These are phyloP conservation scores for Aegilops speltoides DNA, from an alignment of 176 grass and related monocot species.

Conservation along the genomic window DNA sequence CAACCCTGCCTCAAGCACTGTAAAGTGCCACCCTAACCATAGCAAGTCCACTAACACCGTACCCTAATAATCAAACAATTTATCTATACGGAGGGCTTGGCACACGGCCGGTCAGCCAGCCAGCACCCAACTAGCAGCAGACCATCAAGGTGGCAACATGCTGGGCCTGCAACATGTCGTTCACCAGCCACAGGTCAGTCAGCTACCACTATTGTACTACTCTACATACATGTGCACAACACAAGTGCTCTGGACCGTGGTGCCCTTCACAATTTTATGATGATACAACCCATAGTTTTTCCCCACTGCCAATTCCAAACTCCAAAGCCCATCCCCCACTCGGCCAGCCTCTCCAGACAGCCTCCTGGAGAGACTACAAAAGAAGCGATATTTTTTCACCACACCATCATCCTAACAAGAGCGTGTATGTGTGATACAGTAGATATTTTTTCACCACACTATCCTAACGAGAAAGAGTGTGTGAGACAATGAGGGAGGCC, in stretches of 20 bases:
- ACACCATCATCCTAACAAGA: conserved; percentile 17
- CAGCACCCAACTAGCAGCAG: neutral
- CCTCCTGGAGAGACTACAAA: conserved; percentile 57
- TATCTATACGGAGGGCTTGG: too few species aligned
- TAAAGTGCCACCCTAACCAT: neutral
- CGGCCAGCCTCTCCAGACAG: conserved; percentile 35
- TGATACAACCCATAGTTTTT: neutral
- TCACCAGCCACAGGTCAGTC: neutral
- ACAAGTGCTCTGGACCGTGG: neutral
- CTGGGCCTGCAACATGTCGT: neutral
- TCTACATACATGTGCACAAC: neutral
- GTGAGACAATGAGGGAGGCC: too few species aligned
- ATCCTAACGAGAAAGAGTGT: too few species aligned
- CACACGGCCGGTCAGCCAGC: neutral
- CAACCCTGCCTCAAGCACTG: neutral
- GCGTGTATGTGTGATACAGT: too few species aligned
- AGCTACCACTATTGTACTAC: neutral
- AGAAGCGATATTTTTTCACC: conserved; percentile 34
- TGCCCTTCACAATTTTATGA: conserved; percentile 3
- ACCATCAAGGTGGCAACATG: neutral
- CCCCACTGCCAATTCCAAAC: conserved; percentile 28
- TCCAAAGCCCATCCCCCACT: conserved; percentile 7
- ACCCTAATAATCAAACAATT: too few species aligned
- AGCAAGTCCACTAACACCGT: neutral
- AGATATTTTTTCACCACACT: too few species aligned